Percentiles rank a stretch among this genome's conserved stretches.
These are phyloP conservation scores for Thraustotheca clavata DNA, from an alignment of 352 stramenopile species.

Conservation along the genomic window DNA sequence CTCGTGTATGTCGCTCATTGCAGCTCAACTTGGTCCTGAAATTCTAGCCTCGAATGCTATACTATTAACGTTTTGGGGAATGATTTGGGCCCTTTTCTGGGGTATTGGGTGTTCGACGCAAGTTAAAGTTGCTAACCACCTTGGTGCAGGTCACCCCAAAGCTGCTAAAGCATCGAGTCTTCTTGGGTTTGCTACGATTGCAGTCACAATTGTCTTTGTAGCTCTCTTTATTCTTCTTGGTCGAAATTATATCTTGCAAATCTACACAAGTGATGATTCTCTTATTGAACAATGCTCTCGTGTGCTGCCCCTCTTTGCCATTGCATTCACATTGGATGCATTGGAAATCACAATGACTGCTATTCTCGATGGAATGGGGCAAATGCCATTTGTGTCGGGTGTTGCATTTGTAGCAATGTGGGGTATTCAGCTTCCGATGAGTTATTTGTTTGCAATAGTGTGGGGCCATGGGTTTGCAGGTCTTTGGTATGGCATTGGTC, in stretches of 20 bases:
- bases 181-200: constrained; percentile 56
- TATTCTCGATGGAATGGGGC: constrained; percentile 72
- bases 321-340: constrained; percentile 62
- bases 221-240: constrained; percentile 41
- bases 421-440: constrained; percentile 54
- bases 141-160: constrained; percentile 51
- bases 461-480: constrained; percentile 41
- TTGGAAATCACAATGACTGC: constrained; percentile 67
- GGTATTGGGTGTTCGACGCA: constrained; percentile 70
- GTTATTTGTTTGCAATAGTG: constrained; percentile 48
- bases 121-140: constrained; percentile 64
- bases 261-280: constrained; percentile 53
- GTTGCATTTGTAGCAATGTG: constrained; percentile 58
- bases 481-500: constrained; percentile 63
- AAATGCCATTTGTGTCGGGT: constrained; percentile 51
- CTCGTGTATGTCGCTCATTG: constrained; percentile 62
- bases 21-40: constrained; percentile 43
- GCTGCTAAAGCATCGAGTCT: constrained; percentile 42
- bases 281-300: constrained; percentile 39
- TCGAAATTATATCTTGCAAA: constrained; percentile 33
- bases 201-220: constrained; percentile 37
- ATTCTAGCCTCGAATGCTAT: constrained; percentile 72
- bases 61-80: constrained; percentile 69
- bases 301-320: constrained; percentile 59
- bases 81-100: constrained; percentile 80